Evolutionary conservation across 345 rosid species (phyloP), one percentile per base, ranked within the genome.

Genomic region (Angophora floribunda): DNA sequence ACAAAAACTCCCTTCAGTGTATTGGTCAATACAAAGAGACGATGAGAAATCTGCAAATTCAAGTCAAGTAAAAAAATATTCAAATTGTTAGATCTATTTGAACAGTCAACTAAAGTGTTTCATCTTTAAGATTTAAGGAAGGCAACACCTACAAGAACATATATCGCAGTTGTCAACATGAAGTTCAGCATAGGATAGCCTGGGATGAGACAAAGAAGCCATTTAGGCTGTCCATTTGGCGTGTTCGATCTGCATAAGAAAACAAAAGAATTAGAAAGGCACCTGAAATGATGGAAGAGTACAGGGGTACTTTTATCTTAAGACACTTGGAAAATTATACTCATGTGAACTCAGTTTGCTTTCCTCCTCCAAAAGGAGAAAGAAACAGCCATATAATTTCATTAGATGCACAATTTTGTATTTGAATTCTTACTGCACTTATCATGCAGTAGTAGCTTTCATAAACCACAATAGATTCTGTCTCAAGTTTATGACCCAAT

Each of bases 181-280:
- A 98, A 98, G 91, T 98, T 98, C 21, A 98, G 95, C 93, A 97
- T 32, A 14, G 99, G 99, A 91, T 95, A 95, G 90, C 93, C 97
- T 9, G 99, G 99, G 92, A 98, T 93, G 30, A 98, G 21, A 84
- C 95, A 95, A 91, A 97, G 98, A 89, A 98, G 99, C 99, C 99
- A 98, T 91, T 98, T 98, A 41, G 99, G 99, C 90, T 98, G 99
- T 88, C 99, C 99, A 88, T 96, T 93, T 88, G 99, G 95, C 75
- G 93, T 19, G 91, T 97, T 94, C 7, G 98, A 95, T 93, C 98
- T 97, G 97, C 91, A 92, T 47, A 65, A 24, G 47, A 32, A 41
- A 52, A 86, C 8, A 86, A 26, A 86, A 49, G 79, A 24, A 47
- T n/a, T 61, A 75, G 24, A 9, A 87, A 67, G 52, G 91, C 45